These are phyloP conservation scores for Aspergillus japonicus DNA, from an alignment of 2,329 filamentous ascomycete species.

Conservation along the genomic window DNA sequence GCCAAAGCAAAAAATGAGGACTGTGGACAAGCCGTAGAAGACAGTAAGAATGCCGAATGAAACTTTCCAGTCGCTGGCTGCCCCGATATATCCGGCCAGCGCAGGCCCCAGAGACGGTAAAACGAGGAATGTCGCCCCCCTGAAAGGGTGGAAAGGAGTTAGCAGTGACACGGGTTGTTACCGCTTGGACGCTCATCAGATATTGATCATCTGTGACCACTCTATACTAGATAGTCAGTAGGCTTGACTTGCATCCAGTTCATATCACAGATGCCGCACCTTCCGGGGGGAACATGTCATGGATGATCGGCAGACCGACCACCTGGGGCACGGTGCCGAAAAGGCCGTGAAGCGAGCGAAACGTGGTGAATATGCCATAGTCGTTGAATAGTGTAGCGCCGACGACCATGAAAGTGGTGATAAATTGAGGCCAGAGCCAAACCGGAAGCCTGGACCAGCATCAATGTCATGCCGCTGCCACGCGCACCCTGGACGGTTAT, in stretches of 20 bases:
- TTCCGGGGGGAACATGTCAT: slow-evolving; percentile 37
- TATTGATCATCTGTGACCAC: slow-evolving; percentile 41
- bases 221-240: slow-evolving; percentile 19
- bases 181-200: slow-evolving; percentile 26
- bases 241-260: background rate
- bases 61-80: slow-evolving; percentile 31
- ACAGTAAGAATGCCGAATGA: slow-evolving; percentile 38
- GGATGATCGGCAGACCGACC: slow-evolving; percentile 41
- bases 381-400: slow-evolving; percentile 41
- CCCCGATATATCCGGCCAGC: slow-evolving; percentile 38
- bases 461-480: slow-evolving; percentile 35
- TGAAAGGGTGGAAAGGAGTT: background rate
- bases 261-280: slow-evolving; percentile 15
- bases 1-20: slow-evolving; percentile 34
- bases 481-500: background rate
- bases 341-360: slow-evolving; percentile 39
- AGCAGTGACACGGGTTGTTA: background rate
- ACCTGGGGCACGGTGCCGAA: slow-evolving; percentile 43
- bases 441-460: slow-evolving; percentile 36
- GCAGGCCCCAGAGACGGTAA: slow-evolving; percentile 40
- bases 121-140: slow-evolving; percentile 39
- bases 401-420: slow-evolving; percentile 41
- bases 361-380: slow-evolving; percentile 42
- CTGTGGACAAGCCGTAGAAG: slow-evolving; percentile 37
- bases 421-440: slow-evolving; percentile 44